phyloP scores from a whole-genome alignment of 2,329 filamentous ascomycete species.

The Rutstroemia sp. region DNA sequence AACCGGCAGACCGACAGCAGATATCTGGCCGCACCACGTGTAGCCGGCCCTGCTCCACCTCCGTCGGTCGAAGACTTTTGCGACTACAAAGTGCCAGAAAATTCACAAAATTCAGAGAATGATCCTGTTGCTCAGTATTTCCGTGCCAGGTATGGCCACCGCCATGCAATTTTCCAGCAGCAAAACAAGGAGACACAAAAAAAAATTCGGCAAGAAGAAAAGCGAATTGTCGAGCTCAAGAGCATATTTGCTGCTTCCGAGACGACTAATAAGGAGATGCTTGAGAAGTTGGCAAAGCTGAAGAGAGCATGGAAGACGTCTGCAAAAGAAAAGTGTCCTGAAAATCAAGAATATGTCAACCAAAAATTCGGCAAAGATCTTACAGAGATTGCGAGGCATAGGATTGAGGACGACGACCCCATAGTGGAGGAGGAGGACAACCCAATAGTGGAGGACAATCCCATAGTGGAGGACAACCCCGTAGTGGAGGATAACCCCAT shows the following conservation, averaged over 20 bases:
- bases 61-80: too few species aligned
- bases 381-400: not conserved
- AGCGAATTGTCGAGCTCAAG: not conserved
- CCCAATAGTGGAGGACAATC: too few species aligned
- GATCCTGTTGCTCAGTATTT: too few species aligned
- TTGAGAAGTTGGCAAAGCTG: not conserved
- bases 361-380: not conserved
- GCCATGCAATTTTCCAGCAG: not conserved
- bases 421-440: not conserved
- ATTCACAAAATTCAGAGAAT: too few species aligned
- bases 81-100: too few species aligned
- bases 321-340: not conserved
- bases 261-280: not conserved
- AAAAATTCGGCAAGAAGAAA: not conserved
- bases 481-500: not conserved
- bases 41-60: too few species aligned
- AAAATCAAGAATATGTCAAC: not conserved
- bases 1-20: too few species aligned
- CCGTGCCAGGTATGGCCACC: not conserved
- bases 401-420: not conserved
- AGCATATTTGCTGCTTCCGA: not conserved
- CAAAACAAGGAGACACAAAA: not conserved
- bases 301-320: not conserved
- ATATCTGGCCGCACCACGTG: too few species aligned
- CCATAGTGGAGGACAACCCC: too few species aligned